Conservation (phyloP, 2,329 filamentous ascomycete species). For the Pseudogymnoascus verrucosus region DNA sequence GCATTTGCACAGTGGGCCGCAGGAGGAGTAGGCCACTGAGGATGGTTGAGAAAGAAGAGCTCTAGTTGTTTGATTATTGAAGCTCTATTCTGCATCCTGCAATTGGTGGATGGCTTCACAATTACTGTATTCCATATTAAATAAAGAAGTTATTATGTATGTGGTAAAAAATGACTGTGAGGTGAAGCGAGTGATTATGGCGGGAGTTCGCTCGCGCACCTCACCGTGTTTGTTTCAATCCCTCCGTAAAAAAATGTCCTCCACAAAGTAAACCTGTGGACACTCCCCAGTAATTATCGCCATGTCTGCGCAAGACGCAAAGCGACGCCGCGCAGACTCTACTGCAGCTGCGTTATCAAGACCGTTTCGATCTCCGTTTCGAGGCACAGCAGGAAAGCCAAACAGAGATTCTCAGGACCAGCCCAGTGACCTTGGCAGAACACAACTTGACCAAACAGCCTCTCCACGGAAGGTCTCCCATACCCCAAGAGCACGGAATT, state of each 20-base stretch:
- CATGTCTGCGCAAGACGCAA: conserved; percentile 45
- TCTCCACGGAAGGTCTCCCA: neutral
- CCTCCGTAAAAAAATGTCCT: conserved; percentile 16
- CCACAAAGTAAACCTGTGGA: conserved; percentile 18
- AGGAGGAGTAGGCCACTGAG: conserved; percentile 56
- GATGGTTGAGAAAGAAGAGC: neutral
- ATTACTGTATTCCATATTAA: neutral
- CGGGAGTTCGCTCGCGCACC: neutral
- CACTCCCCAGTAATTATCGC: conserved; percentile 14
- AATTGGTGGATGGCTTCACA: neutral
- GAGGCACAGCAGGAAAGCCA: conserved; percentile 24
- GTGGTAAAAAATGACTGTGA: neutral
- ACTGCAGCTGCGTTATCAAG: conserved; percentile 53
- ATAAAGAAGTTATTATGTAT: neutral
- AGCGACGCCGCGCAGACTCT: conserved; percentile 55
- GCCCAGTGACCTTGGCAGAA: neutral
- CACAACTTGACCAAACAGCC: neutral
- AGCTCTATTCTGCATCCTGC: neutral
- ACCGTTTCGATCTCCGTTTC: conserved; percentile 65
- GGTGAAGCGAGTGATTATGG: neutral
- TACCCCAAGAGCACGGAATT: neutral
- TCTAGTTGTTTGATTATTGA: neutral
- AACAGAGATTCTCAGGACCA: conserved; percentile 9
- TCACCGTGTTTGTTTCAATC: neutral
- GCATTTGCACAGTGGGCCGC: conserved; percentile 56